A percentile compares a stretch with the other conserved stretches of the same genome.
phyloP scores from a whole-genome alignment of 2,329 filamentous ascomycete species.

The Pseudogymnoascus sp. region DNA sequence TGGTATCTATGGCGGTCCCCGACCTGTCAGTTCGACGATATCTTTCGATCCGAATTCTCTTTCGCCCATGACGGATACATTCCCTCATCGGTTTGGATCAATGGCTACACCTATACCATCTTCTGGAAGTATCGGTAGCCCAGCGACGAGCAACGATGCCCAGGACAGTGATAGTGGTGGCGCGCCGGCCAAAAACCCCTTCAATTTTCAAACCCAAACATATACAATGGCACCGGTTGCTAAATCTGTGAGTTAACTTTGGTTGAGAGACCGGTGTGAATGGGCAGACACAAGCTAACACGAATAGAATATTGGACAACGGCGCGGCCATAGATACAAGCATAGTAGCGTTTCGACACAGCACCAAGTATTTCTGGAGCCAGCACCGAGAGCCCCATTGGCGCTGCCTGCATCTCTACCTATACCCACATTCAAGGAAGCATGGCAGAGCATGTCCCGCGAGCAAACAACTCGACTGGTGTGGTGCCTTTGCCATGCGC shows the following conservation, averaged over 20 bases:
- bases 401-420: slow-evolving; percentile 87
- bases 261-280: neutral
- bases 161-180: slow-evolving; percentile 30
- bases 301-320: slow-evolving; percentile 72
- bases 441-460: slow-evolving; percentile 79
- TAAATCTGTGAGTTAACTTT: slow-evolving; percentile 57
- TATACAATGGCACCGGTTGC: slow-evolving; percentile 63
- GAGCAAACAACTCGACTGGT: slow-evolving; percentile 76
- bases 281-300: slow-evolving; percentile 22
- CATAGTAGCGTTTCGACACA: slow-evolving; percentile 83
- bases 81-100: slow-evolving; percentile 27
- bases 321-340: slow-evolving; percentile 94
- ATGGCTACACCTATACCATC: slow-evolving; percentile 27
- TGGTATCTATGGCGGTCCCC: slow-evolving; percentile 18
- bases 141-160: slow-evolving; percentile 16
- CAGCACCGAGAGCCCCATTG: slow-evolving; percentile 73
- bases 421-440: slow-evolving; percentile 81
- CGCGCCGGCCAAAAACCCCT: slow-evolving; percentile 51
- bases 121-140: slow-evolving; percentile 15
- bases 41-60: slow-evolving; percentile 38
- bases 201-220: slow-evolving; percentile 87
- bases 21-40: slow-evolving; percentile 23
- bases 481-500: slow-evolving; percentile 86
- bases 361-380: slow-evolving; percentile 94
- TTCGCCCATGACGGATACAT: slow-evolving; percentile 36